Base-by-base conservation (phyloP, 805 yeast genomes). In the Candida saitoana region DNA sequence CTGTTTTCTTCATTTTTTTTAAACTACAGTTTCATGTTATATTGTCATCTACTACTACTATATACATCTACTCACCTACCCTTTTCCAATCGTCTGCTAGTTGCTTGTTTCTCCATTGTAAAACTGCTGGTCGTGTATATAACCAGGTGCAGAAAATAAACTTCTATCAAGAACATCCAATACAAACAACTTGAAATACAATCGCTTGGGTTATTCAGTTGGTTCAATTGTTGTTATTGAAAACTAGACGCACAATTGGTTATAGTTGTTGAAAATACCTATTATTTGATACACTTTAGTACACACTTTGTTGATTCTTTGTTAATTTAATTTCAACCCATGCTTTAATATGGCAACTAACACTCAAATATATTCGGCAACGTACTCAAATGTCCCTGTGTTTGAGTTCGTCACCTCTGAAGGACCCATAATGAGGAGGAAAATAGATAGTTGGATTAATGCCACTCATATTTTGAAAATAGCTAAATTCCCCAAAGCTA, bases 351-450 rank as follows among this genome's bases (percentile, higher is more conserved):
- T 30, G 29, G 19, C 40, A 30, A 34, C 42, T 53, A 41, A 49
- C 37, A 51, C 56, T 36, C 73, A 71, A 49, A 71, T 84, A 25
- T 84, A 82, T 59, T 82, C 88, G 2, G 84, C 85, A 33, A 82
- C 86, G 18, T 84, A 86, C 67, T 75, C 90, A 31, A 79, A 88
- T 51, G 85, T 87, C 41, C 86, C 93, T 9, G 75, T 69, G 49
- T 69, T 69, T 50, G 89, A 84, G 59, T 74, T 81, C 56, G 81
- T 80, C 37, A 76, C 86, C 33, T 70, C 77, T 25, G 87, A 82
- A 40, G 83, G 84, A 27, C 86, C 84, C 15, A 79, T 83, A 24
- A 82, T 82, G 87, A 68, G 87, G 40, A 67, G 89, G 38, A 69
- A 76, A 36, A 59, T 59, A 31, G 89, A 84, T 58, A 73, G 82